phyloP scores from a whole-genome alignment of 148 eudicot genomes.

The Euryodendron excelsum region DNA sequence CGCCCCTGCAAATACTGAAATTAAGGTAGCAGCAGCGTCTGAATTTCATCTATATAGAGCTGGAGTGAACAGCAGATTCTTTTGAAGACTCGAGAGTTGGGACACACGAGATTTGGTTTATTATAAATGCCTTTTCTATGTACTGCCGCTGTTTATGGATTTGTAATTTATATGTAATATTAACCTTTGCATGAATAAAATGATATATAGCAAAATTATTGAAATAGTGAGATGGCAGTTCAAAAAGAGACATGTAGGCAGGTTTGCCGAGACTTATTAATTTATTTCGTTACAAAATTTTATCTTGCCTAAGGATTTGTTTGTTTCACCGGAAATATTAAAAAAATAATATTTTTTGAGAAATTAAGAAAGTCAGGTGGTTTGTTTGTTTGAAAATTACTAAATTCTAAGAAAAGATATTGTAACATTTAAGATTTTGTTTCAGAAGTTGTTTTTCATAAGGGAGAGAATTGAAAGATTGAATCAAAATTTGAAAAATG shows the following conservation, averaged over 20 bases:
- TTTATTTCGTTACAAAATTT: background rate
- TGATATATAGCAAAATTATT: background rate
- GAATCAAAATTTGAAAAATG: too few relatives aligned
- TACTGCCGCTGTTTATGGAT: background rate
- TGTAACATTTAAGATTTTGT: too few relatives aligned
- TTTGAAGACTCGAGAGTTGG: conserved; percentile 22
- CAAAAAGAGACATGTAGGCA: background rate
- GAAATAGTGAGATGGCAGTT: background rate
- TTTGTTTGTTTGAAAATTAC: too few relatives aligned
- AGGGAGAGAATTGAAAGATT: too few relatives aligned
- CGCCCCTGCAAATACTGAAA: conserved; percentile 56
- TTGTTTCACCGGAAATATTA: too few relatives aligned
- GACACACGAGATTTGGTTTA: background rate
- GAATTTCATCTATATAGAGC: conserved; percentile 69
- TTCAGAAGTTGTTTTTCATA: too few relatives aligned
- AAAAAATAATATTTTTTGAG: too few relatives aligned
- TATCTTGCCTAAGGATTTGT: background rate
- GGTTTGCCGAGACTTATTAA: background rate
- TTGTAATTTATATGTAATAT: conserved; percentile 9
- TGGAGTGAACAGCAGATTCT: conserved; percentile 68
- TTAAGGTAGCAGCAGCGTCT: conserved; percentile 36
- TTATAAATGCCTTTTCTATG: background rate
- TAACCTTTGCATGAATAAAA: background rate
- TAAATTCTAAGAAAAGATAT: too few relatives aligned
- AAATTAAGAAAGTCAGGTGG: too few relatives aligned